Conservation (phyloP, 257 asterid species). For the Dorcoceras hygrometricum region DNA sequence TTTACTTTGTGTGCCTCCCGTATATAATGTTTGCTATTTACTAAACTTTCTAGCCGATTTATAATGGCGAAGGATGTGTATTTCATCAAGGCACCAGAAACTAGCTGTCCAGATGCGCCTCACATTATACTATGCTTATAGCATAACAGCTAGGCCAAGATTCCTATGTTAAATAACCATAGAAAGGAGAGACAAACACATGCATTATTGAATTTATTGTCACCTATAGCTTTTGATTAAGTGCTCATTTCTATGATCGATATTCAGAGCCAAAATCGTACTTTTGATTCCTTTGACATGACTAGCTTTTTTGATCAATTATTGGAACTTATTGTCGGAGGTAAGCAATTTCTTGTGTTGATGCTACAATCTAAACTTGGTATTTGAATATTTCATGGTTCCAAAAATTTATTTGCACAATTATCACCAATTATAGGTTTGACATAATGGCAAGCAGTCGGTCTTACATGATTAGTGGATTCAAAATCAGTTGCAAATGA, state of each 20-base stretch:
- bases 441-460: not conserved
- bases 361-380: not conserved
- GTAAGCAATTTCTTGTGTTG: not conserved
- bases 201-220: conserved; percentile 8
- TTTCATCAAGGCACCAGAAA: not conserved
- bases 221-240: not conserved
- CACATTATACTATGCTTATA: not conserved
- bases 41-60: not conserved
- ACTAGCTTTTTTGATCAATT: not conserved
- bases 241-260: not conserved
- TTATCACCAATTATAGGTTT: not conserved
- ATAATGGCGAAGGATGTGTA: not conserved
- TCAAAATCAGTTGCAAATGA: not conserved
- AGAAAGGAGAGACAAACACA: conserved; percentile 10
- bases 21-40: not conserved
- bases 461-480: not conserved
- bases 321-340: not conserved
- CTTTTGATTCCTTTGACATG: not conserved
- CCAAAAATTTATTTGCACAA: too few species aligned
- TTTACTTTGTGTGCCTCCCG: not conserved
- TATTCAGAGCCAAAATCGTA: not conserved
- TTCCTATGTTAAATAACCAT: not conserved
- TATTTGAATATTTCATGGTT: not conserved
- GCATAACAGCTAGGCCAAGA: not conserved
- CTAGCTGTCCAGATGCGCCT: not conserved